Percentiles rank a stretch among this genome's conserved stretches.
Conservation (phyloP, 2,329 filamentous ascomycete species). For the Magnaporthales sp. region DNA sequence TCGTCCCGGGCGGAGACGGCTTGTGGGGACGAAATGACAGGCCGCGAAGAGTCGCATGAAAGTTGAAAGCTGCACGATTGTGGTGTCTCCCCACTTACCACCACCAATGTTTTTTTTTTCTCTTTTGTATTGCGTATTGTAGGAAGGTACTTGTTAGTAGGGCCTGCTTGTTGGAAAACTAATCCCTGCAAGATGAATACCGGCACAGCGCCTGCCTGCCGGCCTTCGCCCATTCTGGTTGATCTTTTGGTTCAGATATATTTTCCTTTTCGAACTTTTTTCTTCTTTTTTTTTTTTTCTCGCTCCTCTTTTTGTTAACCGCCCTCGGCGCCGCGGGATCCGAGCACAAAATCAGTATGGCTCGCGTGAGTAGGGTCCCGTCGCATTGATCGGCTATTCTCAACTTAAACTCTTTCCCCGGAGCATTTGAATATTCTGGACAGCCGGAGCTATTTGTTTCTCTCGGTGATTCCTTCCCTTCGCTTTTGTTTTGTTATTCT, state of each 20-base stretch:
- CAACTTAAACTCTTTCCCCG: neutral
- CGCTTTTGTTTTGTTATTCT: neutral
- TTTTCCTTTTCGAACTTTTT: neutral
- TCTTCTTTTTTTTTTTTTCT: neutral
- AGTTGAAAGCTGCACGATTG: neutral
- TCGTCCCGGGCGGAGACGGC: neutral
- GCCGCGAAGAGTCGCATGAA: neutral
- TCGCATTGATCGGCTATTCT: neutral
- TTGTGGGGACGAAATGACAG: neutral
- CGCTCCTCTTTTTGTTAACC: neutral
- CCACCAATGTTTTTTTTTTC: neutral
- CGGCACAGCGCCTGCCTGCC: neutral
- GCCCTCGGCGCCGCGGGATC: neutral
- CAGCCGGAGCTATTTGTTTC: neutral
- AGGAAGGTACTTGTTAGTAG: neutral
- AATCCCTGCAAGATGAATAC: neutral
- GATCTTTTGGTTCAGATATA: neutral
- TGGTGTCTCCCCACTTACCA: neutral
- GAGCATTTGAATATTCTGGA: neutral
- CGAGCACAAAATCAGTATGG: neutral
- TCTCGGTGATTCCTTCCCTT: neutral
- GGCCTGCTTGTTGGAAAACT: neutral
- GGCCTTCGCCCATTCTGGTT: neutral
- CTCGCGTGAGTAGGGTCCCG: neutral
- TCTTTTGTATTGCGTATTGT: neutral